Evolutionary conservation across 169 alveolate genomes (phyloP).

Genomic region (Plasmodium fragile): DNA sequence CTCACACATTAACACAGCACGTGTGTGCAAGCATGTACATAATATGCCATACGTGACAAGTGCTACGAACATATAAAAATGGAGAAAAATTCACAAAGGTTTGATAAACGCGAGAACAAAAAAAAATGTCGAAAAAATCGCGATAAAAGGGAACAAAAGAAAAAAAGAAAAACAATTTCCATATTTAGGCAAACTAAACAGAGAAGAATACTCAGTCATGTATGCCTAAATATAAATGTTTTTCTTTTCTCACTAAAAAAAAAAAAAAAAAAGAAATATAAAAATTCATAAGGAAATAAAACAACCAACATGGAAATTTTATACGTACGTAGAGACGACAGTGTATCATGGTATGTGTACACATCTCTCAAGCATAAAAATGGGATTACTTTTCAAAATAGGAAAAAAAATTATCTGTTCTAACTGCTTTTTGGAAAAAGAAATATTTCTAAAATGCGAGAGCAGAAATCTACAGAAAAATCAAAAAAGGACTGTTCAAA

Average conservation of each 20-base stretch:
- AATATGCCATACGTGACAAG: not conserved
- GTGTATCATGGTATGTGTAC: not conserved
- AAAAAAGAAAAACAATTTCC: conserved; percentile 5
- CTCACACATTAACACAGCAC: conserved; percentile 12
- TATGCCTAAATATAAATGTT: not conserved
- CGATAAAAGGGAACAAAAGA: not conserved
- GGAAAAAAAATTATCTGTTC: not conserved
- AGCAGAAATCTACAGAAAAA: conserved; percentile 17
- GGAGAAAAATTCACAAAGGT: not conserved
- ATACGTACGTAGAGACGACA: not conserved
- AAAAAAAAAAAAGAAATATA: conserved; percentile 8
- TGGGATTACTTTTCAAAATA: conserved; percentile 14
- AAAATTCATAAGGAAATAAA: conserved; percentile 7
- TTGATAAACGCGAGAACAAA: conserved; percentile 3
- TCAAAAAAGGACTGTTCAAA: conserved; percentile 3
- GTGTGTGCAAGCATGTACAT: not conserved
- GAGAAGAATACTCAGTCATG: not conserved
- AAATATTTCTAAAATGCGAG: conserved; percentile 7
- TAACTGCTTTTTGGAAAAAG: conserved; percentile 2
- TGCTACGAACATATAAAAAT: conserved; percentile 7
- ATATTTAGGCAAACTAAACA: conserved; percentile 1
- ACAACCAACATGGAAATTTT: not conserved
- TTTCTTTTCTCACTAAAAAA: not conserved
- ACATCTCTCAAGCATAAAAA: not conserved
- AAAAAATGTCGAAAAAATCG: conserved; percentile 20